Evolutionary conservation across 192 early-diverging fungal species (phyloP), one percentile per base, ranked within the genome.

Genomic region (Rhizophlyctis rosea): DNA sequence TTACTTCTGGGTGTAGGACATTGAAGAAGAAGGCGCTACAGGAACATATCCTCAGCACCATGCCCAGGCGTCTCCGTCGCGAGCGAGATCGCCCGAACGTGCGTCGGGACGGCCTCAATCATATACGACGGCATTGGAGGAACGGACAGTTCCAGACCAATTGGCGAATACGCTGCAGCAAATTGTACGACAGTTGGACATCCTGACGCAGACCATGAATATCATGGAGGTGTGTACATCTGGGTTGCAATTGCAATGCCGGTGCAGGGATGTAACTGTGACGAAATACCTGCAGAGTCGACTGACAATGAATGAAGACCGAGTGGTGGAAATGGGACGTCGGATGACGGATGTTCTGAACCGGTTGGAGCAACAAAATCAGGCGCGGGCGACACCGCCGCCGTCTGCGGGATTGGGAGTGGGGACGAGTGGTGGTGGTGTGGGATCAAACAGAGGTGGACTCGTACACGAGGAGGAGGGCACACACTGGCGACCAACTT

Each of bases 151-250:
- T 18, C 76, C 79, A 11, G 70, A 78, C 32, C 62, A 82, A 44
- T 56, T 84, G 4, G 62, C 75, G 1, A 33, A 59, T 2, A 75
- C 80, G 25, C 49, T 84, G 48, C 69, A 72, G 55, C 72, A 77
- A 29, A 78, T 84, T 48, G 68, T 73, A 0, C 58, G 67, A 23
- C 82, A 84, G 58, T 69, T 84, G 24, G 82, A 84, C 55, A 65
- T 84, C 7, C 50, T 84, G 55, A 84, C 82, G n/a, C 78, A 83
- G 63, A 82, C 81, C 16, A 83, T 84, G 80, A 76, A 64, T 47
- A 81, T 83, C 3, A 54, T 84, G 7, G 82, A 83, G 74, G 81
- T 83, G 60, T 3, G 47, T 23, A 3, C n/a, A n/a, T n/a, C n/a
- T n/a, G n/a, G n/a, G n/a, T n/a, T n/a, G n/a, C n/a, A n/a, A n/a